Conservation (phyloP, 2,329 filamentous ascomycete genomes). For the Aspergillus sp. region DNA sequence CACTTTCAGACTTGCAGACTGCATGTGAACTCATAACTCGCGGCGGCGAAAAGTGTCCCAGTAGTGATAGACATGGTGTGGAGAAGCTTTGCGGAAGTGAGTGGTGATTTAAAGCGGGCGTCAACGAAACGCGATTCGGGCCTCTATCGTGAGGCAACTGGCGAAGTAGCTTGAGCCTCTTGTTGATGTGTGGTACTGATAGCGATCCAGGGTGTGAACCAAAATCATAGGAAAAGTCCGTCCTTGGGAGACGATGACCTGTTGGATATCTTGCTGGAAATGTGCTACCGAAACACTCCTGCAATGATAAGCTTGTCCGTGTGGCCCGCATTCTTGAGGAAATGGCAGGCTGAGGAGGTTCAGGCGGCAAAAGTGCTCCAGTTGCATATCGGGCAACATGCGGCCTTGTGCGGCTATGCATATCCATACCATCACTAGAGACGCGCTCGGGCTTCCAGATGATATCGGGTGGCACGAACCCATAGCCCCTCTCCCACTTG, state of each 20-base stretch:
- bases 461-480: slow-evolving; percentile 27
- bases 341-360: background rate
- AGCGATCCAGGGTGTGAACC: slow-evolving; percentile 1
- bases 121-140: background rate
- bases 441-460: slow-evolving; percentile 32
- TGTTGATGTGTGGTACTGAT: background rate
- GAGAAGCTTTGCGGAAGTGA: slow-evolving; percentile 18
- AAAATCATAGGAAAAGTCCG: background rate
- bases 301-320: background rate
- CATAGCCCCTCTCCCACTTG: slow-evolving; percentile 32
- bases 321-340: background rate
- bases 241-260: background rate
- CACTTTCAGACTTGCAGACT: background rate
- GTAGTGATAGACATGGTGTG: slow-evolving; percentile 22
- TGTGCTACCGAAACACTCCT: background rate
- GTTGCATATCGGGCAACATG: slow-evolving; percentile 6
- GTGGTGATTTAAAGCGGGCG: background rate
- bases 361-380: slow-evolving; percentile 13
- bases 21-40: background rate
- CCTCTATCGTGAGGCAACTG: background rate
- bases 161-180: background rate
- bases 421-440: slow-evolving; percentile 9
- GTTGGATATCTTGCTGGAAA: background rate
- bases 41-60: background rate
- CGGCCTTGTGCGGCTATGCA: background rate